Evolutionary conservation across 163 green algal genomes (phyloP).

Genomic region (Prototheca cutis): DNA sequence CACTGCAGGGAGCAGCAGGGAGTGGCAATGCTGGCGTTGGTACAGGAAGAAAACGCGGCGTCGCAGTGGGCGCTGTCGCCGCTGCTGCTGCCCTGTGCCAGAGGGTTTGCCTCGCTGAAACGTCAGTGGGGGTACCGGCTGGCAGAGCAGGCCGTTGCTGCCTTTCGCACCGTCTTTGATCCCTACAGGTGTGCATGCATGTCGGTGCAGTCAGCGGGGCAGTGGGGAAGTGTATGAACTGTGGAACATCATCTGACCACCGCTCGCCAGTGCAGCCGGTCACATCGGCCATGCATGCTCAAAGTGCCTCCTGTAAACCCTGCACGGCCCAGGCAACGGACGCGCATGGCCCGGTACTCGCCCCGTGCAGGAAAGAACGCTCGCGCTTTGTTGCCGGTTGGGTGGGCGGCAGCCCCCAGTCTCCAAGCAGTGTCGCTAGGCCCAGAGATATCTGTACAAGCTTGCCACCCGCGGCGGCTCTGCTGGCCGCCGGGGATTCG

Average conservation of each 20-base stretch:
- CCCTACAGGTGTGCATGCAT: constrained; percentile 35
- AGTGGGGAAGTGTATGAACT: no score
- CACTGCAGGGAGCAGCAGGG: constrained; percentile 15
- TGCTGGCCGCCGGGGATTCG: constrained; percentile 14
- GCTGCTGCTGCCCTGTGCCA: constrained; percentile 11
- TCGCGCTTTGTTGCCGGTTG: constrained; percentile 12
- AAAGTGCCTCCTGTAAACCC: background rate
- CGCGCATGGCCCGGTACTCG: no score
- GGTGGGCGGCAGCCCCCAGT: constrained; percentile 7
- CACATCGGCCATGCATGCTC: no score
- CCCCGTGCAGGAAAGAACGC: constrained; percentile 8
- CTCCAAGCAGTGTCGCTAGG: no score
- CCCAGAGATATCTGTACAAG: no score
- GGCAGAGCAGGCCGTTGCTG: constrained; percentile 26
- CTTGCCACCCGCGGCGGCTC: no score
- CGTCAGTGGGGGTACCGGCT: constrained; percentile 37
- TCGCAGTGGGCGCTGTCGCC: background rate
- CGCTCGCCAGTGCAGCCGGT: no score
- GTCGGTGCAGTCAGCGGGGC: no score
- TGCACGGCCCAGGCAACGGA: background rate
- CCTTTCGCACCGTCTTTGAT: constrained; percentile 20
- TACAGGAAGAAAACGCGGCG: constrained; percentile 3
- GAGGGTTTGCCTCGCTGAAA: constrained; percentile 9
- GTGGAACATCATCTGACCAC: no score
- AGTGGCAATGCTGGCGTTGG: constrained; percentile 12